These are phyloP conservation scores for Melastoma malabathricum DNA, from an alignment of 345 rosid genomes.

Conservation along the genomic window DNA sequence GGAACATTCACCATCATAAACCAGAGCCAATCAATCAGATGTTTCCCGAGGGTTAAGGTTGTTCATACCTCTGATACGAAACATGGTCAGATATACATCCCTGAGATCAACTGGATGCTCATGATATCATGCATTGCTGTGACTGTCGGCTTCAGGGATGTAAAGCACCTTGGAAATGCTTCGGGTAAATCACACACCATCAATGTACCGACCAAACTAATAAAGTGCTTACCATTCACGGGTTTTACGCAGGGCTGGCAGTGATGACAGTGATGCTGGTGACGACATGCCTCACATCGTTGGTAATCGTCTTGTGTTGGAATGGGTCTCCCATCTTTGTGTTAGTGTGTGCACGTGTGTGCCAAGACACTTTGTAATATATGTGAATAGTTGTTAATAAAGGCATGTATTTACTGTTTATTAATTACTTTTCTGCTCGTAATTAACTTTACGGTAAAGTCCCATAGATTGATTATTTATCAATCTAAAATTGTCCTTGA, in stretches of 20 bases:
- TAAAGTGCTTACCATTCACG: neutral
- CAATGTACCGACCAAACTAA: neutral
- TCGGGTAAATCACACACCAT: conserved; percentile 36
- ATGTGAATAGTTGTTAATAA: no score
- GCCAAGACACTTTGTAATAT: no score
- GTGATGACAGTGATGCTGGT: conserved; percentile 99
- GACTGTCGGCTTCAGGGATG: conserved; percentile 94
- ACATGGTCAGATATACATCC: conserved; percentile 98
- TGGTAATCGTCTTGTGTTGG: conserved; percentile 92
- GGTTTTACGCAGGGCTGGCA: conserved; percentile 65
- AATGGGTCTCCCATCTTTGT: conserved; percentile 67
- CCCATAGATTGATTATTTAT: no score
- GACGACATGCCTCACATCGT: conserved; percentile 85
- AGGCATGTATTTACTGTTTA: no score
- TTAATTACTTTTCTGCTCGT: no score
- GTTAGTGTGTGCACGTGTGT: no score
- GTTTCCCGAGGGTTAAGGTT: conserved; percentile 96
- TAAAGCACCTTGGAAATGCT: conserved; percentile 92
- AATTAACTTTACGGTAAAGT: no score
- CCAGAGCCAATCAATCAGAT: conserved; percentile 97
- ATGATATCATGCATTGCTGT: conserved; percentile 96
- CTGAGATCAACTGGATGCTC: conserved; percentile 97
- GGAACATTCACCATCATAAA: conserved; percentile 98
- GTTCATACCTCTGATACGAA: conserved; percentile 92
- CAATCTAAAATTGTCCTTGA: no score